Evolutionary conservation across 768 basidiomycete species (phyloP).

Genomic region (Podaxis pistillaris): DNA sequence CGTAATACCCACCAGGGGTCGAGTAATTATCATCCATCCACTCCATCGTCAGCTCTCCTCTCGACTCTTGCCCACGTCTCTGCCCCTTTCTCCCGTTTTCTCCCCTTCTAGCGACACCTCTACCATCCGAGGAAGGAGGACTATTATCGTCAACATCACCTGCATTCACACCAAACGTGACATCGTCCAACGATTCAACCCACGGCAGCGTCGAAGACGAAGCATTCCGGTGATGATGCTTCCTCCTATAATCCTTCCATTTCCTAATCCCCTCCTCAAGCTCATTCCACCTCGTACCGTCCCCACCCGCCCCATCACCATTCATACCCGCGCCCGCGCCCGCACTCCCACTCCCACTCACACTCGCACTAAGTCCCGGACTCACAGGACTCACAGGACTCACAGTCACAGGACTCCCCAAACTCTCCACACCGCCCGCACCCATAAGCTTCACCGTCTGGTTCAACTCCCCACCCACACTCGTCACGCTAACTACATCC

Average conservation of each 20-base stretch:
- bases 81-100: neutral
- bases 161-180: neutral
- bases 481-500: constrained; percentile 32
- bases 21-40: constrained; percentile 13
- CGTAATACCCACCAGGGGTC: constrained; percentile 13
- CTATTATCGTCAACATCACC: neutral
- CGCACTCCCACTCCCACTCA: neutral
- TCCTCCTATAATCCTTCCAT: constrained; percentile 4
- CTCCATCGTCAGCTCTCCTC: constrained; percentile 9
- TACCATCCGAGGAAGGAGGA: neutral
- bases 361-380: neutral
- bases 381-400: neutral
- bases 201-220: constrained; percentile 10
- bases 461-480: constrained; percentile 41
- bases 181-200: constrained; percentile 10
- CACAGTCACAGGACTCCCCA: constrained; percentile 5
- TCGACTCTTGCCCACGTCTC: neutral
- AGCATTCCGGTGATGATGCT: neutral
- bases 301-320: neutral
- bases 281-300: neutral
- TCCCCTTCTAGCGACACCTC: neutral
- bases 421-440: constrained; percentile 18
- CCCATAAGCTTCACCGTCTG: constrained; percentile 19
- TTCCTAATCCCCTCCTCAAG: neutral
- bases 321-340: neutral